Evolutionary conservation across 169 alveolate genomes (phyloP), one percentile per base, ranked within the genome.

Genomic region (Prorocentrum cordatum): DNA sequence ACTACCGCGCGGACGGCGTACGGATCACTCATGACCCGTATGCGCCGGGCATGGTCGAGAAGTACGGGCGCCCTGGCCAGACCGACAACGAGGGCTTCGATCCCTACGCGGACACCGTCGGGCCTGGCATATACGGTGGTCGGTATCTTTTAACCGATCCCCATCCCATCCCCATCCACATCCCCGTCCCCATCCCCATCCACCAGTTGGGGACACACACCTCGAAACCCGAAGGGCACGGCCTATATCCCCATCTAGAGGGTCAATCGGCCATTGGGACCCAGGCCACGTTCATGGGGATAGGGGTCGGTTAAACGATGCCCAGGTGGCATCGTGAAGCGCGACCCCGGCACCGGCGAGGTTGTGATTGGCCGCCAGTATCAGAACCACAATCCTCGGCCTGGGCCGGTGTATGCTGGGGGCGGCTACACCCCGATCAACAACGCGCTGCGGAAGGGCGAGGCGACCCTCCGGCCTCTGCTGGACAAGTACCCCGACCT

Each of bases 391-490:
- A 83, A 83, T 67, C 91, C 91, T 2, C 27, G 82, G n/a, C 91
- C 91, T 22, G 91, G 91, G 24, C 91, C 91, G n/a, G 83, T 83
- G 59, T 83, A 83, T 22, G 91, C 91, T 1, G 91, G 91, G 0
- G 83, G 82, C 12, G 91, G 91, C 77, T 82, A 82, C 91, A 82
- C 91, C 10, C 80, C 77, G 22, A 61, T 82, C 38, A 82, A 38
- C 36, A 71, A 38, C 64, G 86, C 72, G 14, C 67, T 75, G 54
- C 47, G 71, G 38, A 75, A 75, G 27, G 71, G 71, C 16, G 45
- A 61, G 24, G 61, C 71, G 9, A 61, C 59, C 12, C 67, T 75
- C 22, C 42, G 33, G 18, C 72, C 86, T 61, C 62, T 77, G 35
- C 66, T 77, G 61, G 73, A 33, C 42, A 77, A 77, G 54, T 77